These are phyloP conservation scores for Arachnopeziza araneosa DNA, from an alignment of 2,329 filamentous ascomycete species.

Conservation along the genomic window DNA sequence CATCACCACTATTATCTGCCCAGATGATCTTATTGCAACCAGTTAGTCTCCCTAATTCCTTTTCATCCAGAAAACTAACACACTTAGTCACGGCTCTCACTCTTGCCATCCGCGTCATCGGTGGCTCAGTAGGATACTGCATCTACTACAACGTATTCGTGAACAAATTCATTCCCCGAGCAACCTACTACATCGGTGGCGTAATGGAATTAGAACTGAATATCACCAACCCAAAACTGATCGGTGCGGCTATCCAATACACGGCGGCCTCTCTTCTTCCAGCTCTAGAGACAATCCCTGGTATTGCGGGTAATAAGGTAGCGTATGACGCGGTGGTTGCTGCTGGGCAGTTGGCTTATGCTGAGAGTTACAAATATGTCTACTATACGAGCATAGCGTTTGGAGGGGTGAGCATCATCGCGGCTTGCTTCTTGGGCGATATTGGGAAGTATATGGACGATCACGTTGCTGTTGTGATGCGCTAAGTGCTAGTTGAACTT, in stretches of 20 bases:
- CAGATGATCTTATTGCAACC: slow-evolving; percentile 59
- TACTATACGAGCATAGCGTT: slow-evolving; percentile 60
- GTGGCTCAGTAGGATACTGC: slow-evolving; percentile 40
- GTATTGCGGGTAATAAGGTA: slow-evolving; percentile 43
- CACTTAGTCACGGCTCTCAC: slow-evolving; percentile 54
- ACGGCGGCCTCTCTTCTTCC: slow-evolving; percentile 31
- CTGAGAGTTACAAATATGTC: slow-evolving; percentile 53
- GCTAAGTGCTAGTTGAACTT: slow-evolving; percentile 9
- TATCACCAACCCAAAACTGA: slow-evolving; percentile 38
- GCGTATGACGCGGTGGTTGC: slow-evolving; percentile 42
- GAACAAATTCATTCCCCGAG: slow-evolving; percentile 30
- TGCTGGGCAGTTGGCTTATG: slow-evolving; percentile 51
- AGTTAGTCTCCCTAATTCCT: background rate
- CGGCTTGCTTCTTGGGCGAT: slow-evolving; percentile 53
- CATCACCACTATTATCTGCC: slow-evolving; percentile 64
- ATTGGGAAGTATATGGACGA: slow-evolving; percentile 54
- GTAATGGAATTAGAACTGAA: slow-evolving; percentile 30
- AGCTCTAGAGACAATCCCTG: slow-evolving; percentile 29
- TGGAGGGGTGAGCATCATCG: slow-evolving; percentile 49
- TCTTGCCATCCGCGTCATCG: slow-evolving; percentile 63
- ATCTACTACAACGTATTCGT: slow-evolving; percentile 8
- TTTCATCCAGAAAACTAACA: slow-evolving; percentile 33
- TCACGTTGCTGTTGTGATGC: slow-evolving; percentile 45
- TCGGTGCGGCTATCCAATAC: slow-evolving; percentile 40
- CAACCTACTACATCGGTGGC: slow-evolving; percentile 14